phyloP scores from a whole-genome alignment of 73 alveolate genomes.

The Paramecium tetraurelia region DNA sequence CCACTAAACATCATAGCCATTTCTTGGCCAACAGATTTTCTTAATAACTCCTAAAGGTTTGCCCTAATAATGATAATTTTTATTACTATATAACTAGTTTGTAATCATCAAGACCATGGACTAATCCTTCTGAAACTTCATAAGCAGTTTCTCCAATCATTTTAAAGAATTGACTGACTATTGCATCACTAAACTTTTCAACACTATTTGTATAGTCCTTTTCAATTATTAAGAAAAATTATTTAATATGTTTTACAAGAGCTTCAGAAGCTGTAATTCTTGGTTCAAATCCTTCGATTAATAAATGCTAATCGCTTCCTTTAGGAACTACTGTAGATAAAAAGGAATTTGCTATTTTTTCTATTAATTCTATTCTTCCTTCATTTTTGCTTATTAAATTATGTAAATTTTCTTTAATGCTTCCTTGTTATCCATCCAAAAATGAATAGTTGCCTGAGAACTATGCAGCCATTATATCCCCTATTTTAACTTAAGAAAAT shows the following conservation, averaged over 20 bases:
- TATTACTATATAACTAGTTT: not conserved
- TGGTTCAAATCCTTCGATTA: constrained; percentile 30
- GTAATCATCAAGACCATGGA: constrained; percentile 7
- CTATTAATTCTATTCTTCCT: constrained; percentile 17
- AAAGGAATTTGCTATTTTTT: not conserved
- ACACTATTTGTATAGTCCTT: constrained; percentile 19
- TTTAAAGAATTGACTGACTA: not conserved
- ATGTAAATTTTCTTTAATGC: not conserved
- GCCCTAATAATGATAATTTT: not conserved
- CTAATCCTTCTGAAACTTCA: constrained; percentile 29
- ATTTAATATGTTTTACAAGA: constrained; percentile 13
- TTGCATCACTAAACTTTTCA: constrained; percentile 40
- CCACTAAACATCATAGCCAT: not conserved
- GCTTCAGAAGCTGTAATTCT: constrained; percentile 17
- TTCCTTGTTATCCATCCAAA: not conserved
- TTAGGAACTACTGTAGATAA: constrained; percentile 15
- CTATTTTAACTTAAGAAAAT: constrained; percentile 3
- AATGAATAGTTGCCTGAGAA: not conserved
- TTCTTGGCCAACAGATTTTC: constrained; percentile 26
- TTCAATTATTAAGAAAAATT: not conserved
- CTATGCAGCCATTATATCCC: constrained; percentile 13
- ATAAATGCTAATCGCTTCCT: not conserved
- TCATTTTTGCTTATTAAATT: not conserved
- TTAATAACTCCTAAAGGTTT: not conserved
- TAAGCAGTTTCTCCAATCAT: constrained; percentile 36